Base-by-base conservation (phyloP, 768 basidiomycete genomes). In the Strobilomyces dryophilus region DNA sequence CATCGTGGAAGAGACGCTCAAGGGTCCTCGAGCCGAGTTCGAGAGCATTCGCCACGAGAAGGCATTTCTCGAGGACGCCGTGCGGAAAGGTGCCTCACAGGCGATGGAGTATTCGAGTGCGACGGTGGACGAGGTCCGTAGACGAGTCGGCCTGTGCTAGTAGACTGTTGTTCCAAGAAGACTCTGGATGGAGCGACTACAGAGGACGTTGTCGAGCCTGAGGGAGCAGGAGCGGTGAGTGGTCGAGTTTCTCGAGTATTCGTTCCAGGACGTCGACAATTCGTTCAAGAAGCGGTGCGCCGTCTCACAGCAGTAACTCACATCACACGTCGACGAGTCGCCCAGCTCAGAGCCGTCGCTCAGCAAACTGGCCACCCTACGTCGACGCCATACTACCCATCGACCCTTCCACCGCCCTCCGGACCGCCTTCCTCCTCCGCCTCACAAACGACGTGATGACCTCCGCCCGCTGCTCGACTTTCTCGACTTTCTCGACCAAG, bases 231-330 rank as follows among this genome's bases (percentile, higher is more conserved):
- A 91, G 62, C 75, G 82, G 37, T 79, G 79, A 52, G 74, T 87
- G 0, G 71, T 84, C 8, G 79, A 80, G 20, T 86, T 81, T 61
- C 71, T 91, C 6, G 89, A 91, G 46, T 80, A 79, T 18, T n/a
- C n/a, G n/a, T n/a, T n/a, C n/a, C n/a, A n/a, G n/a, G n/a, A n/a
- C n/a, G n/a, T n/a, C n/a, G n/a, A 79, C n/a, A 72, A 85, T 18
- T 79, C 80, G 27, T 87, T 76, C 71, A 89, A 85, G 70, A 91
- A 88, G 70, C 82, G 89, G 88, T 89, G 53, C 39, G 82, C 69
- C 31, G n/a, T n/a, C n/a, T n/a, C n/a, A 27, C 27, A 4, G 27
- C 27, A n/a, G n/a, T n/a, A n/a, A n/a, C n/a, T 27, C 27, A 8
- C 27, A 4, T 27, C 27, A 27, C 27, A 27, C 5, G 8, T n/a